phyloP scores from a whole-genome alignment of 495 filamentous ascomycete species.

The Lineolata rhizophorae region DNA sequence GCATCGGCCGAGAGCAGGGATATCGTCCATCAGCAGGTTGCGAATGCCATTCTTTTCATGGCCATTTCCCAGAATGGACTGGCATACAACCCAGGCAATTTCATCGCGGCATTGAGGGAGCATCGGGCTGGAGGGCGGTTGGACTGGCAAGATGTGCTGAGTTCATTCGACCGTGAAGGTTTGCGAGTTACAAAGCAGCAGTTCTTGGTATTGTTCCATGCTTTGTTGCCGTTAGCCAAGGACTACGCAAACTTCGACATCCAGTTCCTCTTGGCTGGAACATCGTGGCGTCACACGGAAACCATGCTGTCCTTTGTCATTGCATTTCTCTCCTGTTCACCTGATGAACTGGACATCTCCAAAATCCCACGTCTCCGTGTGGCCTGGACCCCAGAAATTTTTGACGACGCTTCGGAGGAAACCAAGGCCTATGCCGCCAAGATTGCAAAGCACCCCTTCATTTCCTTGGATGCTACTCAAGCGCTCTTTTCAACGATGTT shows the following conservation, averaged over 20 bases:
- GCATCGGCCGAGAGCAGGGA: constrained; percentile 41
- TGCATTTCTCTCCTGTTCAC: constrained; percentile 47
- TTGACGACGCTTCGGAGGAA: constrained; percentile 43
- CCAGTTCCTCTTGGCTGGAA: constrained; percentile 77
- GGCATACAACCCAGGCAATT: constrained; percentile 48
- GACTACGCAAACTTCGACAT: constrained; percentile 45
- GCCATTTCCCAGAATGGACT: constrained; percentile 41
- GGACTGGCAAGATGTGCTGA: constrained; percentile 64
- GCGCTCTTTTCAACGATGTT: constrained; percentile 31
- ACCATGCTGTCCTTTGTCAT: constrained; percentile 80
- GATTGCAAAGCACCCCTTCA: constrained; percentile 65
- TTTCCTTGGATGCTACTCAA: constrained; percentile 67
- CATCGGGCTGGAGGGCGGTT: constrained; percentile 36
- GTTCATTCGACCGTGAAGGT: constrained; percentile 60
- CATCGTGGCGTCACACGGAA: constrained; percentile 62
- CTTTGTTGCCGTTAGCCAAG: constrained; percentile 43
- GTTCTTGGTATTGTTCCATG: constrained; percentile 58
- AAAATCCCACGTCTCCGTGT: constrained; percentile 60
- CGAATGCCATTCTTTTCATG: constrained; percentile 64
- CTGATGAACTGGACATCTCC: constrained; percentile 56
- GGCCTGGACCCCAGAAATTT: constrained; percentile 58
- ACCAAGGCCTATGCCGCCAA: constrained; percentile 48
- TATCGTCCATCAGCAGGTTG: constrained; percentile 62
- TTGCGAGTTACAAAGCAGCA: constrained; percentile 54
- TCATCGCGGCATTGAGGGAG: constrained; percentile 39